Percentiles rank a stretch among this genome's conserved stretches.
These are phyloP conservation scores for Botrytis squamosa DNA, from an alignment of 2,329 filamentous ascomycete genomes.

Conservation along the genomic window DNA sequence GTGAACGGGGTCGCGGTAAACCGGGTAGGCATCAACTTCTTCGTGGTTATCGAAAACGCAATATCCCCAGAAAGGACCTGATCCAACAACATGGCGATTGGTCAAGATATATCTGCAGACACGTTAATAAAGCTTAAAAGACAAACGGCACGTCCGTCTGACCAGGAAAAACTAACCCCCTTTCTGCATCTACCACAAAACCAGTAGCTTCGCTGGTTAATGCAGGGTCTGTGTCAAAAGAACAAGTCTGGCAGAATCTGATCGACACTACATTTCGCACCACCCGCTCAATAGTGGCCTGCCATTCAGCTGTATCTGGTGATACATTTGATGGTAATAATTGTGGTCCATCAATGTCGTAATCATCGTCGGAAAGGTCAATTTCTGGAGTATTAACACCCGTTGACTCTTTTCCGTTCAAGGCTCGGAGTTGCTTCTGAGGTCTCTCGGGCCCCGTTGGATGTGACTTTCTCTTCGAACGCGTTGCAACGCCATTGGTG, in stretches of 20 bases:
- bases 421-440: conserved; percentile 37
- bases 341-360: conserved; percentile 41
- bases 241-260: conserved; percentile 95
- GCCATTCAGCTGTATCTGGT: conserved; percentile 76
- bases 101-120: conserved; percentile 69
- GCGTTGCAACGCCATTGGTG: conserved; percentile 30
- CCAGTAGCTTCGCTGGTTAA: conserved; percentile 94
- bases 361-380: conserved; percentile 37
- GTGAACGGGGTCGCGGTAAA: conserved; percentile 97
- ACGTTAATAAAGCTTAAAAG: conserved; percentile 32
- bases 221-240: conserved; percentile 95
- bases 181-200: conserved; percentile 93
- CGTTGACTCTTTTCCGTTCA: conserved; percentile 40
- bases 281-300: conserved; percentile 89
- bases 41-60: conserved; percentile 99
- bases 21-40: conserved; percentile 89
- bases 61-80: conserved; percentile 97
- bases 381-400: conserved; percentile 40
- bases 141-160: not conserved
- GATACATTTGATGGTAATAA: conserved; percentile 43
- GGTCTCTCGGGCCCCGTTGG: conserved; percentile 36
- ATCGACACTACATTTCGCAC: conserved; percentile 98
- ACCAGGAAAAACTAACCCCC: conserved; percentile 52
- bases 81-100: conserved; percentile 89
- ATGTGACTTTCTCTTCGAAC: conserved; percentile 38